Evolutionary conservation across 495 filamentous ascomycete genomes (phyloP), one percentile per base, ranked within the genome.

Genomic region (Mycothermus thermophilus): DNA sequence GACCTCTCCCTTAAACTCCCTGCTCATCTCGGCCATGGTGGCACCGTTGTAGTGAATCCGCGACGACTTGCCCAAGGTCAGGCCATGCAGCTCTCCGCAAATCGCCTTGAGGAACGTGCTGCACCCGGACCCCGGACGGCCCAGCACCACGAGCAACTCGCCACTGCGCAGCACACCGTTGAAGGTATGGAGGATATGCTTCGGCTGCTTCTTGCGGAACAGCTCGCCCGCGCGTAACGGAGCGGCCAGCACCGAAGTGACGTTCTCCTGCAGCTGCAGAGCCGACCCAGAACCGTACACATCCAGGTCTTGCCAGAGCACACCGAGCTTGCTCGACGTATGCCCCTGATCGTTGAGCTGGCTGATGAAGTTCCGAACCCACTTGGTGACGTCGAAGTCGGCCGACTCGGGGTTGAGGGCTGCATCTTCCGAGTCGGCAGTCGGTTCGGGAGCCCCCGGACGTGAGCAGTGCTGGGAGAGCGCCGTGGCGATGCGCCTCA

Each of bases 91-190:
- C 44, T 84, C 75, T 25, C 80, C 80, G 5, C 75, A 67, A 10
- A 86, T 59, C 7, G 76, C 74, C 58, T 82, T 82, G 28, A 86
- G 51, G 39, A 88, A 74, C 3, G 82, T 86, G 3, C 40, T 51
- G 39, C 51, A 59, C 12, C 60, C 50, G 2, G 41, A 47, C 38
- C 76, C 84, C 5, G 84, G 84, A 11, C 75, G 69, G 11, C 82
- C 83, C 10, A 93, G 64, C 0, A 88, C 83, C 5, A 85, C 66
- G 21, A 87, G 57, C 71, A 90, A 77, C 55, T 93, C 83, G 12
- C 84, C 83, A 21, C 66, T 73, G 42, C 71, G 70, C 2, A 88
- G 63, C 5, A 86, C 48, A 1, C 82, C 83, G 34, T 81, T 77
- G 45, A 87, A 83, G 20, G 73, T 58, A 19, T 71, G 71, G 20